Base-by-base conservation (phyloP, 2,329 filamentous ascomycete genomes). In the Alternaria sp. region DNA sequence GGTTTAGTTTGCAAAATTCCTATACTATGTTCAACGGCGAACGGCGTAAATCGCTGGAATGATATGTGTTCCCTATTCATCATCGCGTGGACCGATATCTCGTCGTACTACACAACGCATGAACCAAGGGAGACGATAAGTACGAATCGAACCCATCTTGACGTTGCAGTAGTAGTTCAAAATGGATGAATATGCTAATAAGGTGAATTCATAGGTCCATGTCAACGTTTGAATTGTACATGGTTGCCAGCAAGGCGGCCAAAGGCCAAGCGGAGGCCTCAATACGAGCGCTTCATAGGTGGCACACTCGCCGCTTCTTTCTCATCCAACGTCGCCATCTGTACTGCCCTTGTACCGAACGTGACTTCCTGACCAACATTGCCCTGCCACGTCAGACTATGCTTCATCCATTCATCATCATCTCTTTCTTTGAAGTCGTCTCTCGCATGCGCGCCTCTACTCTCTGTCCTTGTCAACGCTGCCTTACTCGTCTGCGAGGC, bases 341-440 rank as follows among this genome's bases (percentile, higher is more conserved):
- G 71, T 23, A 85, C 84, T 14, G 61, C 76, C 55, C 83, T 78
- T 60, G 80, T 84, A 28, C 80, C 81, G 65, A 82, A 75, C 63
- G 67, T 71, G 2, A 85, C 82, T 6, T 80, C 75, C 10, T 81
- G 75, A 0, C 78, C 81, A 5, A 80, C 72, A 15, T 67, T 71
- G 41, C 58, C 66, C 73, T 84, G 82, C 83, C 83, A 85, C 21
- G 77, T 83, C 63, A 85, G 61, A 63, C 79, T 84, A 77, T 85
- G 83, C 73, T 80, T 82, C 81, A 84, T 78, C 82, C 82, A 84
- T 56, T 73, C 59, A 26, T 74, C 72, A 66, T 85, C 81, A 62
- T 81, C 71, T 3, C 83, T 70, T 28, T 83, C 80, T 2, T 78
- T 76, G 45, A 78, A 85, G 65, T 85, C 84, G 55, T 85, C 83